A percentile compares a stretch with the other conserved stretches of the same genome.
phyloP scores from a whole-genome alignment of 2,329 filamentous ascomycete species.

The Nannizziopsis arthrosporioides region DNA sequence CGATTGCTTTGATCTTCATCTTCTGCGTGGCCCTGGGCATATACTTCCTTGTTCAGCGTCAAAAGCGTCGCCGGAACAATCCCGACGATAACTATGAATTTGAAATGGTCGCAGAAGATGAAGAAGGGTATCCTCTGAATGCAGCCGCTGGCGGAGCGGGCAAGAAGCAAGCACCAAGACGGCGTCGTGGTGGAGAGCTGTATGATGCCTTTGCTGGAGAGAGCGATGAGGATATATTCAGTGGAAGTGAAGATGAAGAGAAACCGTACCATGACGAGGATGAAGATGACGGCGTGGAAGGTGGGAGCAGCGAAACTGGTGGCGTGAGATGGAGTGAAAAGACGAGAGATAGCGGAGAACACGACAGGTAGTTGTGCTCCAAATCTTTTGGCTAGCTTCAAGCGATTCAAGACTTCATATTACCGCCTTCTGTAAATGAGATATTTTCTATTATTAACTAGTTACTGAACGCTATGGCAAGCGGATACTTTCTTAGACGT shows the following conservation, averaged over 20 bases:
- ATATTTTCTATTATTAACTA: no score
- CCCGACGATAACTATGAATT: slow-evolving; percentile 83
- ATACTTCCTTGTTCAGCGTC: slow-evolving; percentile 70
- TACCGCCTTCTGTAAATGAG: no score
- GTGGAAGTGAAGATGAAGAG: slow-evolving; percentile 35
- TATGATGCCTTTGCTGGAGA: slow-evolving; percentile 97
- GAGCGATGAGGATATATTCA: slow-evolving; percentile 60
- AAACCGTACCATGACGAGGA: slow-evolving; percentile 36
- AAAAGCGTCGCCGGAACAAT: slow-evolving; percentile 61
- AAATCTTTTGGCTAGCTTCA: no score
- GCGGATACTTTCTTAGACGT: no score
- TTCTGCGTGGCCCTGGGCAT: slow-evolving; percentile 74
- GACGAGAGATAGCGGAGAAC: slow-evolving; percentile 13
- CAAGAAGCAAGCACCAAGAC: slow-evolving; percentile 41
- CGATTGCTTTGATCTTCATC: slow-evolving; percentile 66
- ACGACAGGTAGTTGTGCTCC: not conserved
- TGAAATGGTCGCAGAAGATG: slow-evolving; percentile 76
- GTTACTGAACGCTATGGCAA: no score
- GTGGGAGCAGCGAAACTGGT: not conserved
- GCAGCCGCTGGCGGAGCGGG: slow-evolving; percentile 22
- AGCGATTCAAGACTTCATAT: no score
- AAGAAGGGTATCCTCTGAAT: slow-evolving; percentile 46
- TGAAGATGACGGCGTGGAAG: slow-evolving; percentile 4
- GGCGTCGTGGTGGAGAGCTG: slow-evolving; percentile 66
- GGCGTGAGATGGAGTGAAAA: slow-evolving; percentile 9